Conservation (phyloP, 139 green algal genomes). For the Volvox reticuliferus region DNA sequence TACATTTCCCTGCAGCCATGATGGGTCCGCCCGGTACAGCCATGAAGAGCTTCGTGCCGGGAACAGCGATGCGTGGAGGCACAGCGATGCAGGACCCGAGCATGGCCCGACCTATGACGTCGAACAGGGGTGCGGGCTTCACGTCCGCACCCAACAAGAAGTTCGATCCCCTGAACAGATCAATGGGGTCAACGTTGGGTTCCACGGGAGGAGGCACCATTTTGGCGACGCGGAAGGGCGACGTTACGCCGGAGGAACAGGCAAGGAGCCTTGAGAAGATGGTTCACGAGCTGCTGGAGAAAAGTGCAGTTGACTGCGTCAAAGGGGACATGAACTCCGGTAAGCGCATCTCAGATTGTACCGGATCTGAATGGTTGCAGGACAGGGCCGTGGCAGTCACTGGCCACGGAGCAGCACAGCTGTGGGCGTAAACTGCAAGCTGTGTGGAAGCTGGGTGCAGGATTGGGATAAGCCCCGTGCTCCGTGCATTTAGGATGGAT, state of each 20-base stretch:
- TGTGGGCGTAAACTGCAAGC: too few species aligned
- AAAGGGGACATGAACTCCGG: slow-evolving; percentile 54
- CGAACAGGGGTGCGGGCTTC: slow-evolving; percentile 79
- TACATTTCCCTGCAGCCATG: slow-evolving; percentile 48
- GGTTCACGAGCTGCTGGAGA: slow-evolving; percentile 86
- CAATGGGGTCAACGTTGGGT: slow-evolving; percentile 33
- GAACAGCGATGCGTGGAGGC: slow-evolving; percentile 49
- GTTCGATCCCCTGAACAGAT: slow-evolving; percentile 74
- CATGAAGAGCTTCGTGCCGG: slow-evolving; percentile 62
- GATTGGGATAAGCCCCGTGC: too few species aligned
- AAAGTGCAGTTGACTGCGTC: slow-evolving; percentile 54
- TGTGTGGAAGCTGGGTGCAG: too few species aligned
- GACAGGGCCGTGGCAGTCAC: too few species aligned
- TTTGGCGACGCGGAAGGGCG: slow-evolving; percentile 56
- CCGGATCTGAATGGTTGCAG: too few species aligned
- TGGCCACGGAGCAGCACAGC: too few species aligned
- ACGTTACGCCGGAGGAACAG: slow-evolving; percentile 68
- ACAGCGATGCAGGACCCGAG: slow-evolving; percentile 31
- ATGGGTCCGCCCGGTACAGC: slow-evolving; percentile 58
- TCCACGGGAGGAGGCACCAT: slow-evolving; percentile 44
- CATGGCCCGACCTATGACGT: slow-evolving; percentile 83
- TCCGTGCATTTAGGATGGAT: too few species aligned
- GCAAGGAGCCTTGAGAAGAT: slow-evolving; percentile 78
- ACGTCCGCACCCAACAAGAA: slow-evolving; percentile 62
- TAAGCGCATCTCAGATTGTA: not conserved